Evolutionary conservation across 1,284 basidiomycete species (phyloP).

Genomic region (Cystobasidium sp.): DNA sequence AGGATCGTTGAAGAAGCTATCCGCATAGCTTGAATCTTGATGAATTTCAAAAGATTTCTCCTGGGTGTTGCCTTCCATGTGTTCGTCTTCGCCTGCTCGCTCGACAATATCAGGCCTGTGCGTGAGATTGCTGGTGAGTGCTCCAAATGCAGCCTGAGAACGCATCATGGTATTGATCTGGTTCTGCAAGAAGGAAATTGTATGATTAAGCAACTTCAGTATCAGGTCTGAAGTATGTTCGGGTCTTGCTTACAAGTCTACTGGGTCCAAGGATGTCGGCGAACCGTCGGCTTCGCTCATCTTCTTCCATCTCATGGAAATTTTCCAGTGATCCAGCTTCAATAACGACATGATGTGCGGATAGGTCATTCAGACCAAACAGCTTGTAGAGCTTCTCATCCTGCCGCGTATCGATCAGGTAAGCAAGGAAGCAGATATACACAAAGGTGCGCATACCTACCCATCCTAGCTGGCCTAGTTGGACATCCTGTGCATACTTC

Average conservation of each 20-base stretch:
- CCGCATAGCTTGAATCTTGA: neutral
- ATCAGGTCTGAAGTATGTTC: neutral
- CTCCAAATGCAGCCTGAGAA: slow-evolving; percentile 3
- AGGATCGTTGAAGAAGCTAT: slow-evolving; percentile 6
- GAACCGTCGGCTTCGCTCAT: slow-evolving; percentile 8
- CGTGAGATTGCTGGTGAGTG: neutral
- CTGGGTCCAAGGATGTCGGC: neutral
- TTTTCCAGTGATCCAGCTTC: slow-evolving; percentile 28
- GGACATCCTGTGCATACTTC: slow-evolving; percentile 12
- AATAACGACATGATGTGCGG: slow-evolving; percentile 25
- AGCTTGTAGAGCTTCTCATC: slow-evolving; percentile 1
- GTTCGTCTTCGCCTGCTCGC: neutral
- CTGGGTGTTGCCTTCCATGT: neutral
- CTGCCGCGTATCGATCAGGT: neutral
- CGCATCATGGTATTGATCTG: neutral
- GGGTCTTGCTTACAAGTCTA: slow-evolving; percentile 10
- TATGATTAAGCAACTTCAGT: neutral
- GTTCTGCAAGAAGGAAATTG: neutral
- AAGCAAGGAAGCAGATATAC: neutral
- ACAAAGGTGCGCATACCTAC: slow-evolving; percentile 1
- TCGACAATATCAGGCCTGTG: neutral
- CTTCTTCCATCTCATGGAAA: slow-evolving; percentile 11
- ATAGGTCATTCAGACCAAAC: slow-evolving; percentile 23
- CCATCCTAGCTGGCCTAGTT: slow-evolving; percentile 19
- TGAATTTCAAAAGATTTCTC: neutral